Evolutionary conservation across 73 alveolate genomes (phyloP), one percentile per base, ranked within the genome.

Genomic region (Halteria grandinella): DNA sequence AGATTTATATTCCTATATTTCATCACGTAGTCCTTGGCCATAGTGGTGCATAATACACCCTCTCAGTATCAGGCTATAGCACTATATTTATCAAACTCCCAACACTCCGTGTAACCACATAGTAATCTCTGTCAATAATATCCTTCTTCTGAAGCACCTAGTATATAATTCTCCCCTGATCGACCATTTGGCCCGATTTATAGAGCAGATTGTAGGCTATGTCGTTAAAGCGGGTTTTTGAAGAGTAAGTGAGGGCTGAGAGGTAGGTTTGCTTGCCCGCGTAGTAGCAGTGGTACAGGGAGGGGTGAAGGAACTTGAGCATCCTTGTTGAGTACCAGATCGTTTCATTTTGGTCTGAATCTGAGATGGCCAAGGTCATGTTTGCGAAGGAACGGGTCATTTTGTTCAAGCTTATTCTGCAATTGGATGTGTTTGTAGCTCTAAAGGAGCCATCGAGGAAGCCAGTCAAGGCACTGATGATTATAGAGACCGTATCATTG

Each of bases 271-370:
- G 62, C 23, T 20, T 36, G 5, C 47, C 78, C 12, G 78, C 41
- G 43, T 62, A 62, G 25, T 62, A 62, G 25, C 78, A 62, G 43
- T 62, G 78, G 24, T 20, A 62, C 32, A 20, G 27, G 43, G 47
- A 62, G 20, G 78, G 78, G 43, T 62, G 78, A 23, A 62, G 10
- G 23, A 18, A 40, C 27, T 62, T 62, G 25, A 62, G 25, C 4
- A 31, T 18, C 25, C 60, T 39, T 14, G 78, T 41, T 2, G 62
- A 36, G 27, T 40, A 62, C 29, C 41, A 62, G 20, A 62, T 48
- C 6, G 41, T 62, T 8, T 31, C 17, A 24, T 62, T 41, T 27
- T 39, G 62, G n/a, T 36, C 23, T 20, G 6, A 5, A 17, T 10
- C 24, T 2, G 6, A 3, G 1, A 62, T 31, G 6, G 78, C 78